phyloP scores from a whole-genome alignment of 2,329 filamentous ascomycete species.

The Ophiostoma pallidulum region DNA sequence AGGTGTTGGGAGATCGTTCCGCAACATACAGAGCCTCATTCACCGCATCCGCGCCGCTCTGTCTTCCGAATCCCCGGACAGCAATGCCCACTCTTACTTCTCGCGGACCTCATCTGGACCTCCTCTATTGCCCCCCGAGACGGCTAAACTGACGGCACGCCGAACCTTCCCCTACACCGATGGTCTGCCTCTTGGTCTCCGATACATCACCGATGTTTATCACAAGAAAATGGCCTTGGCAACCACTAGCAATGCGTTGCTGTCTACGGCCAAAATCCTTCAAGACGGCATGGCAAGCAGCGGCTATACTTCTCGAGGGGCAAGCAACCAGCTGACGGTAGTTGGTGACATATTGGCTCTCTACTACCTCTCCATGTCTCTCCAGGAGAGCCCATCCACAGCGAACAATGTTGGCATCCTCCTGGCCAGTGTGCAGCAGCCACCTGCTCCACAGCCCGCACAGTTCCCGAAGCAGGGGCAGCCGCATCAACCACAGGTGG shows the following conservation, averaged over 20 bases:
- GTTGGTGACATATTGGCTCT: slow-evolving; percentile 88
- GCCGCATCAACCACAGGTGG: slow-evolving; percentile 1
- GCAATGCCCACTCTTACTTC: slow-evolving; percentile 9
- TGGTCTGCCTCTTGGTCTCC: slow-evolving; percentile 66
- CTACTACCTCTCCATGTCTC: slow-evolving; percentile 88
- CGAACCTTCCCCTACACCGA: slow-evolving; percentile 71
- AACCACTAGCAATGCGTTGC: slow-evolving; percentile 88
- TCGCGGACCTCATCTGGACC: slow-evolving; percentile 40
- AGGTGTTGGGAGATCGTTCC: slow-evolving; percentile 61
- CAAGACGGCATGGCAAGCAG: slow-evolving; percentile 87
- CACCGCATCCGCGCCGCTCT: slow-evolving; percentile 65
- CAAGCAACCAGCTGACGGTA: slow-evolving; percentile 56
- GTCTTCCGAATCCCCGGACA: slow-evolving; percentile 31
- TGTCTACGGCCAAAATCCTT: slow-evolving; percentile 95
- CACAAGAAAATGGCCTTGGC: slow-evolving; percentile 73
- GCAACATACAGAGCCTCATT: slow-evolving; percentile 70
- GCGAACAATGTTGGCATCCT: slow-evolving; percentile 97
- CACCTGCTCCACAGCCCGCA: background rate
- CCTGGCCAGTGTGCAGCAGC: slow-evolving; percentile 85
- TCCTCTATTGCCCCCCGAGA: slow-evolving; percentile 72
- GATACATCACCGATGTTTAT: slow-evolving; percentile 58
- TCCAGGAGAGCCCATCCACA: slow-evolving; percentile 93
- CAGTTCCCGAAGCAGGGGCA: background rate
- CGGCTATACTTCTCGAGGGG: slow-evolving; percentile 36
- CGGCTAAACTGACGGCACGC: slow-evolving; percentile 70